Evolutionary conservation across 2,329 filamentous ascomycete genomes (phyloP), one percentile per base, ranked within the genome.

Genomic region (Alternaria alternata): DNA sequence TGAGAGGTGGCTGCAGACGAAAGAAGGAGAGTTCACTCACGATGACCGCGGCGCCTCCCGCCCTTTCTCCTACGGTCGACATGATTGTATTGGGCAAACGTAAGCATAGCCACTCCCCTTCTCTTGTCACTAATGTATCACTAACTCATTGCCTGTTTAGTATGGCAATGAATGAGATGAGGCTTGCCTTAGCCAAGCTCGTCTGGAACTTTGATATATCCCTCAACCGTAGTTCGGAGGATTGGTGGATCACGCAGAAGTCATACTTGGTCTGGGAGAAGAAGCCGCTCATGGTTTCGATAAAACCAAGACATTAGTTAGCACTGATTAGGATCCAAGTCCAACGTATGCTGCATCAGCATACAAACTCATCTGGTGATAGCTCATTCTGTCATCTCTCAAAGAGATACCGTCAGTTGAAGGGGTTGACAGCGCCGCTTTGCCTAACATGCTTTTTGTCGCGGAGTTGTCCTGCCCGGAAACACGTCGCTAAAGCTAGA

Each of bases 161-260:
- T 48, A 47, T 55, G 52, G 52, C 52, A 32, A 55, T 55, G 52
- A 48, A 48, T 7, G 52, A 55, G 24, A 55, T 55, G 32, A 48
- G 4, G 30, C 43, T 55, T 22, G 43, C 52, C 20, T 22, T 55
- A 34, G 52, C 52, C 16, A 55, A 55, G 24, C 14, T 48, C n/a
- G 41, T 54, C 22, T 54, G 52, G 42, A 54, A 54, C 22, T 54
- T 54, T 11, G 12, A 54, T n/a, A 39, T 54, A 5, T 47, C n/a
- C 7, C 30, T 54, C 16, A 24, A 28, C 42, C 22, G 26, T 5
- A 54, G n/a, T 9, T 28, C 32, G 34, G 42, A 47, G 24, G 26
- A 54, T 20, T 54, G 52, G 52, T 54, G 52, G 52, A 39, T 47
- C 30, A 28, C 52, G 11, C 52, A 54, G 22, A 54, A 54, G 42